Percentiles rank a stretch among this genome's conserved stretches.
Evolutionary conservation across 1,284 basidiomycete genomes (phyloP).

Genomic region (Ustilago lituana): DNA sequence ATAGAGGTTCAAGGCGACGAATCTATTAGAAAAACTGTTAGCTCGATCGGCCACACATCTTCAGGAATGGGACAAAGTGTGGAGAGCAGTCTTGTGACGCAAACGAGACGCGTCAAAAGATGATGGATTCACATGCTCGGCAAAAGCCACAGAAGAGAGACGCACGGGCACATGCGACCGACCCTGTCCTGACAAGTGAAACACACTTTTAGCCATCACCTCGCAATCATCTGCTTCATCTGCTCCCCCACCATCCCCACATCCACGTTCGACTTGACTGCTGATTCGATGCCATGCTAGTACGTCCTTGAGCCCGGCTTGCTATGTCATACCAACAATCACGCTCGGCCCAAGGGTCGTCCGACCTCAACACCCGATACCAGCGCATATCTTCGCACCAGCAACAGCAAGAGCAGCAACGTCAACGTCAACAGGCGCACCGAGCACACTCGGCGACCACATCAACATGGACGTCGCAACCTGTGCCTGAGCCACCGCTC

Average conservation of each 20-base stretch:
- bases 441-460: slow-evolving; percentile 20
- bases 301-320: not conserved
- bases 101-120: slow-evolving; percentile 3
- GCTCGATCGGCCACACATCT: too few species aligned
- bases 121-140: slow-evolving; percentile 23
- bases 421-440: slow-evolving; percentile 3
- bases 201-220: too few species aligned
- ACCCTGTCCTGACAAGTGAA: too few species aligned
- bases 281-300: not conserved
- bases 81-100: not conserved
- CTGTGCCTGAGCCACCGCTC: slow-evolving; percentile 42
- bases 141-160: not conserved
- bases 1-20: too few species aligned
- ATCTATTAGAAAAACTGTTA: too few species aligned
- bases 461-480: slow-evolving; percentile 38
- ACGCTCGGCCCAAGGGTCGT: slow-evolving; percentile 14
- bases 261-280: not conserved
- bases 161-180: slow-evolving; percentile 4
- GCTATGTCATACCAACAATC: slow-evolving; percentile 25
- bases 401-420: slow-evolving; percentile 24
- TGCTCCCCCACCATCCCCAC: not conserved
- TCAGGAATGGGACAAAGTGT: too few species aligned
- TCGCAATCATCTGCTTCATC: too few species aligned
- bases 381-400: slow-evolving; percentile 36
- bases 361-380: slow-evolving; percentile 31